Conservation (phyloP, 257 asterid genomes). For the Solanum peruvianum region DNA sequence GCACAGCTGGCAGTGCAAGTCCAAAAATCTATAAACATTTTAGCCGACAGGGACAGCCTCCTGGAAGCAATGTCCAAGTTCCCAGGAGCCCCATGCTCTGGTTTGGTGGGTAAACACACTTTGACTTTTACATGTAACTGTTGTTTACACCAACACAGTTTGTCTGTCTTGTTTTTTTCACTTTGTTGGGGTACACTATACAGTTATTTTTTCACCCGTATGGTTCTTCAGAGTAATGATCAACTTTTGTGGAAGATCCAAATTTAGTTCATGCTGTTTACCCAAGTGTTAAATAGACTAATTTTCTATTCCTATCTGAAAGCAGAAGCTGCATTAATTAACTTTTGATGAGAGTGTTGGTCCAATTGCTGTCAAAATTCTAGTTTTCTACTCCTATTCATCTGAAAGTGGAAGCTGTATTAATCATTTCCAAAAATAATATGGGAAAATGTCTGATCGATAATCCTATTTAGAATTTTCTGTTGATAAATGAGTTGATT, state of each 20-base stretch:
- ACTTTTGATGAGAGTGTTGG: background rate
- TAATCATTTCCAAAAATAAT: background rate
- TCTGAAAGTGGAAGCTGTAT: background rate
- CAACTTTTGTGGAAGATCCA: background rate
- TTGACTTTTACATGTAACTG: constrained; percentile 1
- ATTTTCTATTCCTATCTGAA: background rate
- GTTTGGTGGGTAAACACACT: constrained; percentile 46
- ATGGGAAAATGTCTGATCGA: background rate
- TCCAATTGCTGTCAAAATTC: background rate
- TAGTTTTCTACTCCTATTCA: background rate
- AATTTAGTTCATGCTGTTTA: background rate
- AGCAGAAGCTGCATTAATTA: background rate
- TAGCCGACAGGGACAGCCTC: constrained; percentile 32
- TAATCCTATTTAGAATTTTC: background rate
- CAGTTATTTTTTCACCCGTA: background rate
- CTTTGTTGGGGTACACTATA: background rate
- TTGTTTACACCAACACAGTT: background rate
- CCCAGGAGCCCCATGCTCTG: constrained; percentile 41
- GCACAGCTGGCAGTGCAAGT: constrained; percentile 36
- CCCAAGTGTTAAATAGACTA: background rate
- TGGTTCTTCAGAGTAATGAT: background rate
- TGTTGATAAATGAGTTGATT: background rate
- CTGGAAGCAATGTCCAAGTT: constrained; percentile 48
- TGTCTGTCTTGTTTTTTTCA: background rate
- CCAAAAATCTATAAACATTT: constrained; percentile 30